Evolutionary conservation across 495 filamentous ascomycete genomes (phyloP).

Genomic region (Aspergillus biplanus): DNA sequence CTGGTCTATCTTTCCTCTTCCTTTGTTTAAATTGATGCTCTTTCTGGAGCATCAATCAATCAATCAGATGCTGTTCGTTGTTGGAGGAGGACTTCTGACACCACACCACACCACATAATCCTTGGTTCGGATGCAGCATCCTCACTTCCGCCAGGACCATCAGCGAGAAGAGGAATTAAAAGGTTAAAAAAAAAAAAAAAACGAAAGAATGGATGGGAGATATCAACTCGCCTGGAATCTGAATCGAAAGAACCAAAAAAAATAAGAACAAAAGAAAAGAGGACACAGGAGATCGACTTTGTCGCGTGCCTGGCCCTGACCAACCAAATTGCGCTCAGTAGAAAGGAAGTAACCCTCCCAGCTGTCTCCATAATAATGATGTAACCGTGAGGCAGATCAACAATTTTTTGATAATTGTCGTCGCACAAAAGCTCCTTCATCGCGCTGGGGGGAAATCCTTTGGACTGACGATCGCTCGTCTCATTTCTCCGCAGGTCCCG

Average conservation of each 20-base stretch:
- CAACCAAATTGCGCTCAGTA: no score
- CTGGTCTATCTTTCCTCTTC: neutral
- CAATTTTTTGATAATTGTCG: no score
- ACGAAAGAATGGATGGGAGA: neutral
- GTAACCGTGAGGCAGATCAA: neutral
- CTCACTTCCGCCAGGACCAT: constrained; percentile 13
- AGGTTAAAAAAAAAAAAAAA: neutral
- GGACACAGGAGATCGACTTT: neutral
- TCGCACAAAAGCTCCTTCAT: neutral
- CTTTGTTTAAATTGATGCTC: neutral
- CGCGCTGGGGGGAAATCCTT: neutral
- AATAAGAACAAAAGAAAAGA: neutral
- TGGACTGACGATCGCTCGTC: neutral
- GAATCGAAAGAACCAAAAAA: neutral
- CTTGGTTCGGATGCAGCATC: constrained; percentile 19
- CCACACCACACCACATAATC: constrained; percentile 15
- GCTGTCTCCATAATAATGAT: neutral
- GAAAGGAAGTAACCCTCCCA: neutral
- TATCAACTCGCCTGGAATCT: neutral
- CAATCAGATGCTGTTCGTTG: neutral
- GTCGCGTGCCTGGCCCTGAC: constrained; percentile 21
- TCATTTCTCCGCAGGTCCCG: constrained; percentile 1
- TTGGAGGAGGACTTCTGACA: constrained; percentile 7
- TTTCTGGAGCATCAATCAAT: neutral
- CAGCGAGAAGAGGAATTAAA: constrained; percentile 6